Evolutionary conservation across 2,329 filamentous ascomycete genomes (phyloP).

Genomic region (Hirsutella thompsonii): DNA sequence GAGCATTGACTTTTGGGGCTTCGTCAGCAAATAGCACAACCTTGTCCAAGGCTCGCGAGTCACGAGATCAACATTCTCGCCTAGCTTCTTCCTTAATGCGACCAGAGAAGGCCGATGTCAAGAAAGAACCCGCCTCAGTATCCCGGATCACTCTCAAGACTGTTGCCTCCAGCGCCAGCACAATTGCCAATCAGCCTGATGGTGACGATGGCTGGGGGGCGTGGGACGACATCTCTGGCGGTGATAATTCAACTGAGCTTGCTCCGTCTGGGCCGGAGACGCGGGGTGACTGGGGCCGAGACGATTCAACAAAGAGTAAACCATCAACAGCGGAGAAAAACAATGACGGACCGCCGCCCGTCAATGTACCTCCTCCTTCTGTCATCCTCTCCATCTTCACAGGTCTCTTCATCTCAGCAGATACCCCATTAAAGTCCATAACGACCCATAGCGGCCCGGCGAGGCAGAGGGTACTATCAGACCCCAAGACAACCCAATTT

Average conservation of each 20-base stretch:
- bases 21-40: slow-evolving; percentile 24
- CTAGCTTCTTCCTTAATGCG: slow-evolving; percentile 33
- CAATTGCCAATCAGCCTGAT: slow-evolving; percentile 11
- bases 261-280: slow-evolving; percentile 7
- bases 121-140: no score
- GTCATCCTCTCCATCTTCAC: slow-evolving; percentile 69
- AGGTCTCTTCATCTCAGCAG: slow-evolving; percentile 52
- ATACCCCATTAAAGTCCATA: slow-evolving; percentile 53
- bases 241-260: slow-evolving; percentile 7
- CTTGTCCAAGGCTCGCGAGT: slow-evolving; percentile 37
- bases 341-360: slow-evolving; percentile 48
- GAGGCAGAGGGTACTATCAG: slow-evolving; percentile 50
- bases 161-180: no score
- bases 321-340: slow-evolving; percentile 8
- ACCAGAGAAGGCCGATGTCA: slow-evolving; percentile 19
- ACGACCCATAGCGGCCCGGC: slow-evolving; percentile 42
- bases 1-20: slow-evolving; percentile 15
- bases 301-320: slow-evolving; percentile 22
- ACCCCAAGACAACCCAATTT: slow-evolving; percentile 49
- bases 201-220: slow-evolving; percentile 35
- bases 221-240: slow-evolving; percentile 32
- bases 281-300: slow-evolving; percentile 36
- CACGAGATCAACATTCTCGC: slow-evolving; percentile 40
- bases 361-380: slow-evolving; percentile 80
- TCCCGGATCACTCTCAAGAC: no score